These are phyloP conservation scores for Aaosphaeria arxii DNA, from an alignment of 2,329 filamentous ascomycete species.

Conservation along the genomic window DNA sequence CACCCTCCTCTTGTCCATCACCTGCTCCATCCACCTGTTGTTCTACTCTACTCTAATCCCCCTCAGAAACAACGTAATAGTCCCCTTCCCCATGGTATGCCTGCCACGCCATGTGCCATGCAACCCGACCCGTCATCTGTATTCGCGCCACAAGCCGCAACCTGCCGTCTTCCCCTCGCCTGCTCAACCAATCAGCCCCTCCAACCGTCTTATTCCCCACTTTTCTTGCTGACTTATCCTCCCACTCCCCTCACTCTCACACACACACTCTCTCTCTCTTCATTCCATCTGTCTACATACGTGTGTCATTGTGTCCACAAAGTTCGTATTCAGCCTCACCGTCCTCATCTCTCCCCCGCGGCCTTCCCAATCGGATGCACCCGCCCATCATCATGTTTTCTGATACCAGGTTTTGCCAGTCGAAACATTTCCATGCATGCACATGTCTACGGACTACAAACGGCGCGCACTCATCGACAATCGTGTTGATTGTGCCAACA, in stretches of 20 bases:
- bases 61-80: neutral
- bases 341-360: neutral
- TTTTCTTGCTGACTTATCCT: neutral
- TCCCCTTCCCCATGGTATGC: neutral
- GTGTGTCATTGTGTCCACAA: slow-evolving; percentile 2
- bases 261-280: neutral
- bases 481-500: too few species aligned
- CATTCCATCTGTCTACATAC: neutral
- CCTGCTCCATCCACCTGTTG: neutral
- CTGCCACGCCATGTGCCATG: neutral
- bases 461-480: too few species aligned
- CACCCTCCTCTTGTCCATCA: neutral
- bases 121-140: neutral
- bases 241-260: neutral
- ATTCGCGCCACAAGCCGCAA: neutral
- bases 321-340: slow-evolving; percentile 3
- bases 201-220: neutral
- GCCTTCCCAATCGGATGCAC: slow-evolving; percentile 6
- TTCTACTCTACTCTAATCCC: too few species aligned
- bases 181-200: neutral
- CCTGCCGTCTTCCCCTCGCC: neutral
- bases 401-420: too few species aligned
- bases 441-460: too few species aligned
- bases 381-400: slow-evolving; percentile 4
- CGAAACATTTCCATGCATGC: too few species aligned